These are phyloP conservation scores for Pythium inflatum DNA, from an alignment of 352 stramenopile genomes.

Conservation along the genomic window DNA sequence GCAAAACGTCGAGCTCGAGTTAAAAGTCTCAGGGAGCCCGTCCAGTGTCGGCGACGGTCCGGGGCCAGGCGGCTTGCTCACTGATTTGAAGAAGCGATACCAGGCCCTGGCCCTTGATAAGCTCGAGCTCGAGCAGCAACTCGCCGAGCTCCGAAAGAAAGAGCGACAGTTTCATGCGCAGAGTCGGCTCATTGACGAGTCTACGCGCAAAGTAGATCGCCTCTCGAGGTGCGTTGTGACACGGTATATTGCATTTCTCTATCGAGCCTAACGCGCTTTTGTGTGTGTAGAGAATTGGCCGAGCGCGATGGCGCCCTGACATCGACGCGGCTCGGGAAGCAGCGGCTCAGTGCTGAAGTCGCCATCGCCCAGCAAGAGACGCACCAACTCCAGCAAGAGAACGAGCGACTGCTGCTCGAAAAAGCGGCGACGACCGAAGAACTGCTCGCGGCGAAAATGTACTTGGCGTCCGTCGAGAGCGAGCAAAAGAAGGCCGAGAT, in stretches of 20 bases:
- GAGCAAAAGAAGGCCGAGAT: conserved; percentile 78
- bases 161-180: conserved; percentile 73
- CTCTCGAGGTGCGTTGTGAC: conserved; percentile 58
- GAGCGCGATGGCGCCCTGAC: conserved; percentile 61
- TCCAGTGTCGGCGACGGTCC: too few species aligned
- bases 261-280: too few species aligned
- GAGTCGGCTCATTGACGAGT: conserved; percentile 66
- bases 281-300: conserved; percentile 46
- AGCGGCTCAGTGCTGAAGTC: conserved; percentile 59
- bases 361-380: conserved; percentile 60
- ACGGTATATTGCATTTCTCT: too few species aligned
- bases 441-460: conserved; percentile 69
- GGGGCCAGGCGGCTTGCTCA: conserved; percentile 28
- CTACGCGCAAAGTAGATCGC: conserved; percentile 64
- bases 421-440: conserved; percentile 67
- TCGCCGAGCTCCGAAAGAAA: conserved; percentile 58
- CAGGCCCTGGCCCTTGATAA: conserved; percentile 64
- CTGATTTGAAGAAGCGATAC: conserved; percentile 74
- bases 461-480: conserved; percentile 70
- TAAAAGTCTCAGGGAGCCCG: too few species aligned
- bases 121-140: conserved; percentile 54
- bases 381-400: conserved; percentile 61
- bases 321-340: conserved; percentile 51
- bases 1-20: conserved; percentile 69
- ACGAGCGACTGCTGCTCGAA: conserved; percentile 64